Evolutionary conservation across 1,139 yeast species (phyloP), one percentile per base, ranked within the genome.

Genomic region (Yamadazyma siamensis): DNA sequence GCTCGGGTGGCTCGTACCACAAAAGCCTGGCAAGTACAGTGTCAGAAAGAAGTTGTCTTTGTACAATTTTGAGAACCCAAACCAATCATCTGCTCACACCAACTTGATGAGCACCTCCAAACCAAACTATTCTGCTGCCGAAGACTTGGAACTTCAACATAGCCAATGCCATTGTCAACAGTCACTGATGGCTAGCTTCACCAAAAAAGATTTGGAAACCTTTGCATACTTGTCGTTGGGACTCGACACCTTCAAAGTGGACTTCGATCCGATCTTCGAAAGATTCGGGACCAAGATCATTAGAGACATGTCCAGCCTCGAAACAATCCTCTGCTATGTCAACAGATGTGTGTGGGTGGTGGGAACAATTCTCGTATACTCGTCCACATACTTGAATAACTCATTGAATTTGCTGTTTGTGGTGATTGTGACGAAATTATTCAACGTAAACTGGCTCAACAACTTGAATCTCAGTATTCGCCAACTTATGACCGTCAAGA

Each of bases 241-340:
- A 2, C 21, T 41, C 6, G 38, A 40, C 24, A 27, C 25, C 26
- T 36, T 35, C 30, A 41, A 35, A 19, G 33, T 44, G 19, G 29
- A 29, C 6, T 41, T 35, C 20, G 52, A 47, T 34, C 50, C 50
- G 12, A 24, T 43, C 17, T 47, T 45, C 27, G 45, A 45, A 25
- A 29, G 22, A 15, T 46, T 38, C 25, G 40, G 40, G 14, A 25
- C 29, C 11, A 21, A 26, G 12, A 20, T 39, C n/a, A 29, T 33
- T n/a, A 21, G 39, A 19, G 41, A 36, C n/a, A 29, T 43, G 25
- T 23, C 20, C 2, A 8, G 15, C 12, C 21, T 26, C 18, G 41
- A 41, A 19, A 13, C 35, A 6, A 11, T 34, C 4, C 25, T 41
- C 6, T 32, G 40, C 15, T 32, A 28, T 15, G 6, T 40, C n/a